A percentile compares a stretch with the other conserved stretches of the same genome.
Evolutionary conservation across 345 rosid genomes (phyloP).

Genomic region (Diplotaxis tenuifolia): DNA sequence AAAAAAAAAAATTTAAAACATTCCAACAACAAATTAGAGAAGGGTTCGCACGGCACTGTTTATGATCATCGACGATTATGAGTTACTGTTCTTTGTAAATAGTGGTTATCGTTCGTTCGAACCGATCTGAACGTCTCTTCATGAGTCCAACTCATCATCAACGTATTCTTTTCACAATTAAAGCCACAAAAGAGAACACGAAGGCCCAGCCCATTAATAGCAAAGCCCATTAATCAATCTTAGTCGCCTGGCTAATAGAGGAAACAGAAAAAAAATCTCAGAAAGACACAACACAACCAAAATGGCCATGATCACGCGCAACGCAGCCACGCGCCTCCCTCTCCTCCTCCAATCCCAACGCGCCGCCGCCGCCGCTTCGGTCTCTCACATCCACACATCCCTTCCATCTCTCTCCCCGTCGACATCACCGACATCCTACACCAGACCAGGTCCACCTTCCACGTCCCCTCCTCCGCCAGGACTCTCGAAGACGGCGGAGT

Average conservation of each 20-base stretch:
- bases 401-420: slow-evolving; percentile 46
- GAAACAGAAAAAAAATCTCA: not conserved
- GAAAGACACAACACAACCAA: not conserved
- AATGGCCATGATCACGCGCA: slow-evolving; percentile 68
- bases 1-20: not conserved
- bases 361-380: slow-evolving; percentile 37
- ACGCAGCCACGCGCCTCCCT: slow-evolving; percentile 69
- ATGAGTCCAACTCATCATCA: too few species aligned
- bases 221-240: too few species aligned
- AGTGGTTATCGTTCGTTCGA: not conserved
- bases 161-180: too few species aligned
- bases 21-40: slow-evolving; percentile 1
- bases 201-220: too few species aligned
- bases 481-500: slow-evolving; percentile 82
- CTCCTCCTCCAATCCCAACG: slow-evolving; percentile 49
- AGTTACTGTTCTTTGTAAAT: not conserved
- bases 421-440: slow-evolving; percentile 58
- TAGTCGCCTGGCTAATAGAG: too few species aligned
- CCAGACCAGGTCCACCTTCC: slow-evolving; percentile 59
- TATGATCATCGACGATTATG: not conserved
- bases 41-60: too few species aligned
- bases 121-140: too few species aligned
- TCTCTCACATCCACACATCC: slow-evolving; percentile 54
- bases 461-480: slow-evolving; percentile 54
- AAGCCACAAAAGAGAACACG: too few species aligned